Evolutionary conservation across 164 flowering plant species (phyloP).

Genomic region (Liriodendron chinense): DNA sequence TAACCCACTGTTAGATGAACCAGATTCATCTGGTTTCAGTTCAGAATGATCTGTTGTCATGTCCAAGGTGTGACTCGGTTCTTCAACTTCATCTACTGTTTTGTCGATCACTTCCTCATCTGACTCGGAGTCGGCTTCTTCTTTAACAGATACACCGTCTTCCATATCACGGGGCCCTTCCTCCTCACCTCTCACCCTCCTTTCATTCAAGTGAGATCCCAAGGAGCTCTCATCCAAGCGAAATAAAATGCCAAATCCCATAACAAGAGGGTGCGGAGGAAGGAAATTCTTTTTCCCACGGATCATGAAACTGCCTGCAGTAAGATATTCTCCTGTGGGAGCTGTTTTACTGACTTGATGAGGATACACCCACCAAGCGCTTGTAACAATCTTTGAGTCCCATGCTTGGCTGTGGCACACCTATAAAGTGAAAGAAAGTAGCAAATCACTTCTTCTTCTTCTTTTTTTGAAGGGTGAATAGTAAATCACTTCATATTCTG

Average conservation of each 20-base stretch:
- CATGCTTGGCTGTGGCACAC: constrained; percentile 98
- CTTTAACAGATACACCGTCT: constrained; percentile 37
- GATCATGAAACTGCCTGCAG: constrained; percentile 98
- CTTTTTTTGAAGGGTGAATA: too few relatives aligned
- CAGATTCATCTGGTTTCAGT: constrained; percentile 12
- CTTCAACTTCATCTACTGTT: constrained; percentile 13
- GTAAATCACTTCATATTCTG: background rate
- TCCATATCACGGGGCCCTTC: constrained; percentile 54
- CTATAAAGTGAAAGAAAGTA: constrained; percentile 27
- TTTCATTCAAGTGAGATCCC: constrained; percentile 94
- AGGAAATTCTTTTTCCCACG: constrained; percentile 97
- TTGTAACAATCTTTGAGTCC: constrained; percentile 98
- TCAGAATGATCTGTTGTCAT: constrained; percentile 13
- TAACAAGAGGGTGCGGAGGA: constrained; percentile 96
- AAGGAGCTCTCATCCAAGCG: constrained; percentile 96
- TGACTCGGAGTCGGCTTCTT: constrained; percentile 52
- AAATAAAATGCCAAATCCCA: constrained; percentile 94
- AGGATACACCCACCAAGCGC: constrained; percentile 99
- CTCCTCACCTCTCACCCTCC: constrained; percentile 94
- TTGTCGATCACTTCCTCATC: constrained; percentile 39
- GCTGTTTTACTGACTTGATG: constrained; percentile 99
- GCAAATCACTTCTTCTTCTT: background rate
- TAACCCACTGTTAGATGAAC: constrained; percentile 13
- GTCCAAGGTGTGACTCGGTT: constrained; percentile 15
- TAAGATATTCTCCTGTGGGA: constrained; percentile 97